Conservation (phyloP, 306 rosid genomes). For the Glycine soja region DNA sequence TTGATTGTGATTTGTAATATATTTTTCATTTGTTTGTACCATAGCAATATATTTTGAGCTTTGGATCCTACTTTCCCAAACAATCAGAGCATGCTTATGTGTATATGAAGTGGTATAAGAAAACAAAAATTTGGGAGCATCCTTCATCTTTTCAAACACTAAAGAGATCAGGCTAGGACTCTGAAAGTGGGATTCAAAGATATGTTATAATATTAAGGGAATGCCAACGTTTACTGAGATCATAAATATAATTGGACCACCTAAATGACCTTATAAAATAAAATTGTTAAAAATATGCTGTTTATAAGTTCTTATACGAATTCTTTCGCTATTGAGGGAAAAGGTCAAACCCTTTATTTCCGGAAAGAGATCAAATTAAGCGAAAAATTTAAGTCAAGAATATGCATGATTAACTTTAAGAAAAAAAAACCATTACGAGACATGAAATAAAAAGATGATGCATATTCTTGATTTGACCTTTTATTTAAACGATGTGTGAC, state of each 20-base stretch:
- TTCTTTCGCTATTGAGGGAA: not conserved
- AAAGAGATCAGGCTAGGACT: not conserved
- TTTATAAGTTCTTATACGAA: conserved; percentile 7
- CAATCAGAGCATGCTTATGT: conserved; percentile 33
- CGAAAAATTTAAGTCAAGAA: not conserved
- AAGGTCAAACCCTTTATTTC: not conserved
- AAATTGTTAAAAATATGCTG: not conserved
- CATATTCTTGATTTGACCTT: not conserved
- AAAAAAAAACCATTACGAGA: too few species aligned
- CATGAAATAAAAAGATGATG: not conserved
- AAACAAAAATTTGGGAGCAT: conserved; percentile 32
- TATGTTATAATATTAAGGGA: conserved; percentile 48
- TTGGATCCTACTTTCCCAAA: conserved; percentile 59
- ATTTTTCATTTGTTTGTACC: conserved; percentile 42
- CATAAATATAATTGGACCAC: conserved; percentile 43
- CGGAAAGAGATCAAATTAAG: not conserved
- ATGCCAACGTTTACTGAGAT: conserved; percentile 16
- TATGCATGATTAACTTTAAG: not conserved
- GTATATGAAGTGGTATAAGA: not conserved
- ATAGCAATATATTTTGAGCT: conserved; percentile 48
- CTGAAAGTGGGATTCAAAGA: conserved; percentile 19
- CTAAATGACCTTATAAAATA: conserved; percentile 33
- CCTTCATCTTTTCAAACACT: conserved; percentile 49
- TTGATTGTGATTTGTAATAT: conserved; percentile 53
- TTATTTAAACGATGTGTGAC: not conserved